Evolutionary conservation across 441 rosid species (phyloP).

Genomic region (Mallotus repandus): DNA sequence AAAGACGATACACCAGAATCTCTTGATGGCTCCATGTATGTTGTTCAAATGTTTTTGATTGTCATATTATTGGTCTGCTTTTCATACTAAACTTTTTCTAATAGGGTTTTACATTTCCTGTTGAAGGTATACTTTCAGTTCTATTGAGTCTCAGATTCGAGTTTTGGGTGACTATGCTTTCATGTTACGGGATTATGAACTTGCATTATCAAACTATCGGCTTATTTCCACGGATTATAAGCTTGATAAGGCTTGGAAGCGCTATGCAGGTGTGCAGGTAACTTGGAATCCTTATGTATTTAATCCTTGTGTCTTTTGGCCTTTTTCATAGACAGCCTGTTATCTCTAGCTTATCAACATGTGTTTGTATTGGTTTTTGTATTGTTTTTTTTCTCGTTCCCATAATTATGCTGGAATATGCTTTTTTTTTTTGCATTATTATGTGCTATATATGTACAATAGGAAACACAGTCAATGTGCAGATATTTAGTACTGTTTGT

Average conservation of each 20-base stretch:
- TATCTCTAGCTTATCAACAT: background rate
- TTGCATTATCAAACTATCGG: constrained; percentile 93
- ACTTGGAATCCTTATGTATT: constrained; percentile 26
- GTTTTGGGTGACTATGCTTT: constrained; percentile 96
- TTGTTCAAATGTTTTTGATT: constrained; percentile 21
- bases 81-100: constrained; percentile 23
- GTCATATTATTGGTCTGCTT: constrained; percentile 12
- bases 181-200: constrained; percentile 97
- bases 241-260: constrained; percentile 98
- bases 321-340: constrained; percentile 1
- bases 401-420: background rate
- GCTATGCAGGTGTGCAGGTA: constrained; percentile 99
- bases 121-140: constrained; percentile 91
- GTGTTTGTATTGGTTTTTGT: background rate
- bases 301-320: constrained; percentile 9
- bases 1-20: constrained; percentile 79
- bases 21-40: constrained; percentile 70
- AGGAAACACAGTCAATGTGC: background rate
- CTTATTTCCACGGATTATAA: constrained; percentile 97
- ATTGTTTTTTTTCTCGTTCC: background rate
- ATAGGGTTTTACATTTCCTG: constrained; percentile 25
- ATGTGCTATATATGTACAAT: background rate
- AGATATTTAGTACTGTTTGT: background rate
- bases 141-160: constrained; percentile 95
- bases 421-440: background rate